Evolutionary conservation across 1,284 basidiomycete species (phyloP).

Genomic region (Cryptococcus amylolentus): DNA sequence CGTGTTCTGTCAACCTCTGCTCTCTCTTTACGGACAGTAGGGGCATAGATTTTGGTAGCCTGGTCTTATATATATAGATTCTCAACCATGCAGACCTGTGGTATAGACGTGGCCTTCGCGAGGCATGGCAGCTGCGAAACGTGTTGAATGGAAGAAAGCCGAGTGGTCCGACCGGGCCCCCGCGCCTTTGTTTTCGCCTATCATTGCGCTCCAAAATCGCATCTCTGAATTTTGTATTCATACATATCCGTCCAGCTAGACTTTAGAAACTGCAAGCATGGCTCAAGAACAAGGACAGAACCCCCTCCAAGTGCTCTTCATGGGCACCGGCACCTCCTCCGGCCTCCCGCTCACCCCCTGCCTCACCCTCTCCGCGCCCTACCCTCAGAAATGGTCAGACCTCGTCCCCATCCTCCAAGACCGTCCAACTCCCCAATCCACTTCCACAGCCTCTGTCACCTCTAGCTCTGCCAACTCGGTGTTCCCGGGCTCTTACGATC

Average conservation of each 20-base stretch:
- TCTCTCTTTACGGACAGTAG: too few species aligned
- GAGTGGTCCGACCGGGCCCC: not conserved
- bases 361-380: slow-evolving; percentile 33
- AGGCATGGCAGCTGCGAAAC: not conserved
- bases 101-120: too few species aligned
- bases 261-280: not conserved
- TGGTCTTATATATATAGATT: not conserved
- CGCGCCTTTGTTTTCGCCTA: not conserved
- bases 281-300: not conserved
- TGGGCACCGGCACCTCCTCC: slow-evolving; percentile 49
- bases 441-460: slow-evolving; percentile 5
- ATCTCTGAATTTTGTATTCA: not conserved
- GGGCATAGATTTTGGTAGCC: not conserved
- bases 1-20: not conserved
- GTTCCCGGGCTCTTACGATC: slow-evolving; percentile 20
- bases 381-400: slow-evolving; percentile 19
- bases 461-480: slow-evolving; percentile 9
- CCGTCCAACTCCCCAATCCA: not conserved
- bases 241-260: not conserved
- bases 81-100: not conserved
- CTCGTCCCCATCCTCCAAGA: slow-evolving; percentile 22
- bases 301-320: slow-evolving; percentile 42
- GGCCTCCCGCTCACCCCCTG: slow-evolving; percentile 48
- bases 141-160: not conserved
- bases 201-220: not conserved